Percentiles rank a stretch among this genome's conserved stretches.
Conservation (phyloP, 106 monocot species). For the Dendrobium huoshanense region DNA sequence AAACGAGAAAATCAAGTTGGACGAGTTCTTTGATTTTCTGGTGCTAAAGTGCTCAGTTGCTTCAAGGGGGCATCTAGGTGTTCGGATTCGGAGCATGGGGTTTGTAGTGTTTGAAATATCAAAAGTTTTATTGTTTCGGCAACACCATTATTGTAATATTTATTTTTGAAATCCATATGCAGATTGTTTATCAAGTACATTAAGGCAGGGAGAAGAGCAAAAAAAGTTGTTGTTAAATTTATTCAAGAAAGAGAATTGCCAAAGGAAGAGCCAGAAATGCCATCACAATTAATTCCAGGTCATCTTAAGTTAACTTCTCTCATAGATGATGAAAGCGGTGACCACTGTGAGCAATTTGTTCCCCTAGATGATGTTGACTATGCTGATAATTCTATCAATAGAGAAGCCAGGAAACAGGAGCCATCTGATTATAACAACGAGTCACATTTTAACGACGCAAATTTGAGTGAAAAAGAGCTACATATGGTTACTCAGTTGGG, state of each 20-base stretch:
- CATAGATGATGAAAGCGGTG: neutral
- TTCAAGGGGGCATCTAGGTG: conserved; percentile 18
- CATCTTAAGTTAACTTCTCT: neutral
- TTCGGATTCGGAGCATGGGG: conserved; percentile 27
- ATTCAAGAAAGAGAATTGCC: conserved; percentile 6
- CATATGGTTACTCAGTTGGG: no score
- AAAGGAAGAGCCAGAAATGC: neutral
- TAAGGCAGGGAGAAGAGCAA: conserved; percentile 9
- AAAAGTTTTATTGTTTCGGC: neutral
- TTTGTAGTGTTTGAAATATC: neutral
- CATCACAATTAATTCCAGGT: neutral
- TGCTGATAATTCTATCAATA: neutral
- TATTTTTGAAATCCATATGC: neutral
- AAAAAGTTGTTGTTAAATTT: conserved; percentile 8
- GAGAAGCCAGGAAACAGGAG: no score
- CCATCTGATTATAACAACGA: no score
- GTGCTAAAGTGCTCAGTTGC: conserved; percentile 19
- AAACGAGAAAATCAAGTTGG: conserved; percentile 13
- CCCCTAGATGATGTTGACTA: neutral
- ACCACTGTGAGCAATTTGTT: neutral
- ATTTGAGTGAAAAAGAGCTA: no score
- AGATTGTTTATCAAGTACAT: conserved; percentile 21
- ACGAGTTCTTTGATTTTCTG: conserved; percentile 23
- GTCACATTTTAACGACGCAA: no score
- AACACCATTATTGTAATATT: neutral